These are phyloP conservation scores for Nakazawaea wickerhamii DNA, from an alignment of 805 yeast genomes.

Conservation along the genomic window DNA sequence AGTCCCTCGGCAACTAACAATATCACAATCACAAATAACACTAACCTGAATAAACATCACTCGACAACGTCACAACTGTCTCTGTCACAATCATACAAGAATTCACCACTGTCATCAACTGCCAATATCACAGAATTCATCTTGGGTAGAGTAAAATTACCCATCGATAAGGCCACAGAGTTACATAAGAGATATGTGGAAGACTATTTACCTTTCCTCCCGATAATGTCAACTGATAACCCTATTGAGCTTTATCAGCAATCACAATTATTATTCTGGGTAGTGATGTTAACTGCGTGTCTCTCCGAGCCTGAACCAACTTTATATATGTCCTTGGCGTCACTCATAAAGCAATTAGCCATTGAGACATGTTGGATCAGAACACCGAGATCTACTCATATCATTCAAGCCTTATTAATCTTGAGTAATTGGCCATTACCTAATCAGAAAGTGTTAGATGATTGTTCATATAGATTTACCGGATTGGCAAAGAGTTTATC, in stretches of 20 bases:
- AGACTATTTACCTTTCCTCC: constrained; percentile 70
- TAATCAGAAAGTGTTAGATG: constrained; percentile 86
- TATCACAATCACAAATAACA: constrained; percentile 3
- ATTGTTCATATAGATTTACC: constrained; percentile 82
- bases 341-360: constrained; percentile 78
- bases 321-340: constrained; percentile 66
- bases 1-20: constrained; percentile 1
- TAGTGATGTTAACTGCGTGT: constrained; percentile 82
- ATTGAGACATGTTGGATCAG: constrained; percentile 90
- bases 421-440: constrained; percentile 90
- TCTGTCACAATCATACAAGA: not conserved
- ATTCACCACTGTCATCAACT: constrained; percentile 14
- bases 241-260: constrained; percentile 78
- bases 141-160: constrained; percentile 68
- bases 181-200: constrained; percentile 65
- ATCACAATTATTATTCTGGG: constrained; percentile 85
- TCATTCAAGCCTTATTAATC: constrained; percentile 84
- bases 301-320: constrained; percentile 84
- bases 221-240: constrained; percentile 64
- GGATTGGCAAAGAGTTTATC: constrained; percentile 83
- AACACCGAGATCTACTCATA: constrained; percentile 91
- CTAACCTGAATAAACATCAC: not conserved
- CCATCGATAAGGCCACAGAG: constrained; percentile 62
- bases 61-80: not conserved
- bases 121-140: constrained; percentile 54